These are phyloP conservation scores for Aspergillus sclerotiicarbonarius DNA, from an alignment of 495 filamentous ascomycete species.

Conservation along the genomic window DNA sequence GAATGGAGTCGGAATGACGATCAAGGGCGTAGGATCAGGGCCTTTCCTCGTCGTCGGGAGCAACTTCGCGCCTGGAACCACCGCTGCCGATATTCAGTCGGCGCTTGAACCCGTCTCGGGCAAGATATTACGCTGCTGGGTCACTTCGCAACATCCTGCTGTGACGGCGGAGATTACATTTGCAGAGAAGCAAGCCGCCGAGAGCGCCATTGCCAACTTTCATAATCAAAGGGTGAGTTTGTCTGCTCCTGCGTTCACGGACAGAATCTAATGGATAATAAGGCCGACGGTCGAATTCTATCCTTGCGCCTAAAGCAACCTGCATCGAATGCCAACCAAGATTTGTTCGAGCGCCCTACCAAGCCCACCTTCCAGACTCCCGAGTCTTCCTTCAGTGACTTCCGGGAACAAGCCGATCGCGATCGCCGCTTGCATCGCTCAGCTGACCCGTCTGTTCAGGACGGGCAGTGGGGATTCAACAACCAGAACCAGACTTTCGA, in stretches of 20 bases:
- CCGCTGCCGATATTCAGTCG: slow-evolving; percentile 88
- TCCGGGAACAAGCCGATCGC: slow-evolving; percentile 48
- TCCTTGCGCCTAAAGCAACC: slow-evolving; percentile 68
- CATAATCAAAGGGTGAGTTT: slow-evolving; percentile 76
- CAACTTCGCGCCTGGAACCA: slow-evolving; percentile 92
- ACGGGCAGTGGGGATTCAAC: slow-evolving; percentile 60
- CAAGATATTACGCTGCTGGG: slow-evolving; percentile 65
- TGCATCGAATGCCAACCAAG: slow-evolving; percentile 28
- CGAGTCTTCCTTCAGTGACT: slow-evolving; percentile 35
- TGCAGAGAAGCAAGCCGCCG: slow-evolving; percentile 70
- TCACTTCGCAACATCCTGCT: slow-evolving; percentile 67
- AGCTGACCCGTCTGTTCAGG: slow-evolving; percentile 50
- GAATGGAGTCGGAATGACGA: slow-evolving; percentile 58
- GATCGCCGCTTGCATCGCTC: slow-evolving; percentile 41
- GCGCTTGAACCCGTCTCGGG: slow-evolving; percentile 74
- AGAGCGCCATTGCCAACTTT: slow-evolving; percentile 77
- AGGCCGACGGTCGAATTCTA: slow-evolving; percentile 86
- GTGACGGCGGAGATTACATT: slow-evolving; percentile 88
- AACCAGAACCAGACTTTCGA: slow-evolving; percentile 31
- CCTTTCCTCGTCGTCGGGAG: slow-evolving; percentile 80
- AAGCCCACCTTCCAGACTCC: slow-evolving; percentile 8
- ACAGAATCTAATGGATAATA: slow-evolving; percentile 22
- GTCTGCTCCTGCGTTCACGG: background rate
- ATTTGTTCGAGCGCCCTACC: slow-evolving; percentile 30
- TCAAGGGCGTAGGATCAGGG: slow-evolving; percentile 70